Conservation (phyloP, 2,329 filamentous ascomycete genomes). For the Botrytis fragariae region DNA sequence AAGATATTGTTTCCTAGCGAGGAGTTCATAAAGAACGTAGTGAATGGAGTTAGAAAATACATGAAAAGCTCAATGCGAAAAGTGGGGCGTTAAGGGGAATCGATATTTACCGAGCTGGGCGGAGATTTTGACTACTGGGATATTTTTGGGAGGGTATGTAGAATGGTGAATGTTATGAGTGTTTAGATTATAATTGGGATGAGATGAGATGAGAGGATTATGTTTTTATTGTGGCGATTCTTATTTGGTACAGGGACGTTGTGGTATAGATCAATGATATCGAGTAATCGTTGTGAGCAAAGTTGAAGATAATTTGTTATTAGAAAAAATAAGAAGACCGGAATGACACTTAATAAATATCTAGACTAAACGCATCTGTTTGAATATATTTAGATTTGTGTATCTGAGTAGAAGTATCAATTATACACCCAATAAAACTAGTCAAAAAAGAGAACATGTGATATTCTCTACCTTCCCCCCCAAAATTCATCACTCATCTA, state of each 20-base stretch:
- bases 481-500: accelerated
- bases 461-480: background rate
- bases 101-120: background rate
- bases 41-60: background rate
- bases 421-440: no score
- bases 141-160: no score
- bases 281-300: no score
- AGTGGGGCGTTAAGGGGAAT: background rate
- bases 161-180: no score
- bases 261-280: no score
- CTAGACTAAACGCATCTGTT: no score
- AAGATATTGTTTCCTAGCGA: no score
- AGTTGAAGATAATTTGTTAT: background rate
- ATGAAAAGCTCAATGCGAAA: background rate
- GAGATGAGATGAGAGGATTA: background rate
- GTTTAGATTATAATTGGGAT: background rate
- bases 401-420: background rate
- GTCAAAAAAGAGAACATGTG: background rate
- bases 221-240: accelerated
- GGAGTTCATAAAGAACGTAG: no score
- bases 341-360: no score
- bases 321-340: background rate
- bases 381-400: accelerated
- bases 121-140: background rate
- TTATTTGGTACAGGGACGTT: no score